Evolutionary conservation across 257 asterid genomes (phyloP).

Genomic region (Petunia axillaris): DNA sequence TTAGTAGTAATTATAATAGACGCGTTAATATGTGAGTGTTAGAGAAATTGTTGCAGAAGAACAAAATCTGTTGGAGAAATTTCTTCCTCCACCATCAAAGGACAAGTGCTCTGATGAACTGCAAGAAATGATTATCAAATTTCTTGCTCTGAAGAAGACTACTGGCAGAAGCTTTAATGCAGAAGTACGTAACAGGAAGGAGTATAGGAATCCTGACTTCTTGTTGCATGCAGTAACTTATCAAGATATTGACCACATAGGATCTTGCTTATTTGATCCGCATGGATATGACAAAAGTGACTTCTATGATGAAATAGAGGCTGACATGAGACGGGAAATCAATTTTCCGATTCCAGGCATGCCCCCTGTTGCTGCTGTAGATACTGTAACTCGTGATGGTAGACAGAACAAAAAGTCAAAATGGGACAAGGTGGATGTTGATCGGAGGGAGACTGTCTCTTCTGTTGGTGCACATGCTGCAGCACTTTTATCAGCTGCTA

Average conservation of each 20-base stretch:
- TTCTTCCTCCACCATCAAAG: no score
- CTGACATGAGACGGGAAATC: slow-evolving; percentile 73
- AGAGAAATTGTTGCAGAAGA: no score
- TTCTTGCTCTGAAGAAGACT: slow-evolving; percentile 64
- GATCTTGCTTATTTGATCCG: slow-evolving; percentile 90
- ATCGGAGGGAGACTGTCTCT: no score
- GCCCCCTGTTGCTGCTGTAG: slow-evolving; percentile 34
- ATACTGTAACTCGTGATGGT: slow-evolving; percentile 63
- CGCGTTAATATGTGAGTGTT: neutral
- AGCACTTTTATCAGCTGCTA: no score
- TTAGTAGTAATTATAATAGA: neutral
- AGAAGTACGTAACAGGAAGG: slow-evolving; percentile 92
- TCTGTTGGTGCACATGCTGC: no score
- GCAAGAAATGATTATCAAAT: slow-evolving; percentile 68
- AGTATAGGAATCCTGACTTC: slow-evolving; percentile 91
- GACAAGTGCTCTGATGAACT: neutral
- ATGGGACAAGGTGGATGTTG: no score
- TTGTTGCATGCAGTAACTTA: slow-evolving; percentile 37
- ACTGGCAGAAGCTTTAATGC: slow-evolving; percentile 82
- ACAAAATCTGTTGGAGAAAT: no score
- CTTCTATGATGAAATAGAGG: slow-evolving; percentile 90
- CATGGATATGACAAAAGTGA: slow-evolving; percentile 40
- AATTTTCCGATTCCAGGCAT: slow-evolving; percentile 69
- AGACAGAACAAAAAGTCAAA: slow-evolving; percentile 39
- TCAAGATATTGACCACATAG: slow-evolving; percentile 81